phyloP scores from a whole-genome alignment of 176 grass and related monocot species.

The Rhynchospora pubera region DNA sequence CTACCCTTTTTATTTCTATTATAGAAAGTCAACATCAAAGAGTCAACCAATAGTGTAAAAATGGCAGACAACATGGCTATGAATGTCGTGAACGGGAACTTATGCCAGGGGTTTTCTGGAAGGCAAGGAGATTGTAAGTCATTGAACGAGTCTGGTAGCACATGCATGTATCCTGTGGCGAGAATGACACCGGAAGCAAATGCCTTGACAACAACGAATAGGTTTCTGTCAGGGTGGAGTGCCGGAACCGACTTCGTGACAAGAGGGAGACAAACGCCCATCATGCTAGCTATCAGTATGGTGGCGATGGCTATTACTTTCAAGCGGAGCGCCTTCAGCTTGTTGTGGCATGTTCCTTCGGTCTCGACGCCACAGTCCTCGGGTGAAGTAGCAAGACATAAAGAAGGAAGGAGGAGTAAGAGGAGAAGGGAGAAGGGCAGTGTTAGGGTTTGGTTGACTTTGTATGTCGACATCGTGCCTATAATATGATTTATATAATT shows the following conservation, averaged over 20 bases:
- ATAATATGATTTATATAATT: not conserved
- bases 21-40: conserved; percentile 61
- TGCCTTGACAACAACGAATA: conserved; percentile 76
- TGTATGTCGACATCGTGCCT: conserved; percentile 1
- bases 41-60: conserved; percentile 75
- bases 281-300: conserved; percentile 46
- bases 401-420: not conserved
- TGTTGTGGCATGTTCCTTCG: conserved; percentile 31
- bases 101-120: not conserved
- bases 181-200: conserved; percentile 89
- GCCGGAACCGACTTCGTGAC: conserved; percentile 45
- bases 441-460: conserved; percentile 8
- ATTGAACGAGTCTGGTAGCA: conserved; percentile 70
- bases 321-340: conserved; percentile 40
- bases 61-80: conserved; percentile 69
- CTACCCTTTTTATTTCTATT: not conserved
- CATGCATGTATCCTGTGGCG: conserved; percentile 80
- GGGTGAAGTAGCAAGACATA: conserved; percentile 6
- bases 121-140: conserved; percentile 28
- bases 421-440: conserved; percentile 8
- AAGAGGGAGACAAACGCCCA: conserved; percentile 55
- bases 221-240: conserved; percentile 52
- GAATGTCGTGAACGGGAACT: conserved; percentile 58
- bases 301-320: conserved; percentile 51
- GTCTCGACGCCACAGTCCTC: not conserved